A percentile compares a stretch with the other conserved stretches of the same genome.
phyloP scores from a whole-genome alignment of 768 basidiomycete genomes.

The Auriscalpium orientale region DNA sequence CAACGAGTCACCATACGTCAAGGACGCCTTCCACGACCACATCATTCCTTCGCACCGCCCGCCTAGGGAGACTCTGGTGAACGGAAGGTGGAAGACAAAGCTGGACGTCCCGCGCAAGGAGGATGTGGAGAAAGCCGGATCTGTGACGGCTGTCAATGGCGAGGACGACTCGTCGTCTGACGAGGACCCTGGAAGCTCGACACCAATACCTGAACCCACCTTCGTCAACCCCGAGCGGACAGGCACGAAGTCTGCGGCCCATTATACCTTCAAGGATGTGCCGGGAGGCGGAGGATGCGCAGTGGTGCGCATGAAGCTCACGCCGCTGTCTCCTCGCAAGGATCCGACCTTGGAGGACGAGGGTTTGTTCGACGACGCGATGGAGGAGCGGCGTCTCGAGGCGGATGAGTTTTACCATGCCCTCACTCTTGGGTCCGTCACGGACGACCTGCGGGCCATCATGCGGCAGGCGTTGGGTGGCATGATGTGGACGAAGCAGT shows the following conservation, averaged over 20 bases:
- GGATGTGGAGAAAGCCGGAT: constrained; percentile 2
- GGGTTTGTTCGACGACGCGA: constrained; percentile 74
- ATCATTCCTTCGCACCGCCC: constrained; percentile 85
- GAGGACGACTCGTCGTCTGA: constrained; percentile 40
- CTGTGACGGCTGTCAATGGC: constrained; percentile 25
- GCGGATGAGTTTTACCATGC: constrained; percentile 93
- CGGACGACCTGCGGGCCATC: constrained; percentile 89
- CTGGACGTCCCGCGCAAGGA: neutral
- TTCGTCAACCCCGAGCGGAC: constrained; percentile 83
- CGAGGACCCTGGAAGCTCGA: constrained; percentile 39
- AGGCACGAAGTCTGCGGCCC: constrained; percentile 91
- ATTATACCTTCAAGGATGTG: constrained; percentile 81
- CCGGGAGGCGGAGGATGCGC: constrained; percentile 91
- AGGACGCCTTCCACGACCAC: constrained; percentile 98
- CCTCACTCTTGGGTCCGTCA: constrained; percentile 76
- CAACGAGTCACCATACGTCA: constrained; percentile 78
- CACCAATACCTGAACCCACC: constrained; percentile 35
- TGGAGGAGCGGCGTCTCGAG: constrained; percentile 88
- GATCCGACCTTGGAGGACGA: constrained; percentile 85
- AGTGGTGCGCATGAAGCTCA: constrained; percentile 90
- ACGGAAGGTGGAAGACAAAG: constrained; percentile 10
- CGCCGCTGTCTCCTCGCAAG: constrained; percentile 63
- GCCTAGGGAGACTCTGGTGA: constrained; percentile 20
- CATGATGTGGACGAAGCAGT: constrained; percentile 99
- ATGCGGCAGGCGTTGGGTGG: constrained; percentile 95